These are phyloP conservation scores for Solanum appendiculatum DNA, from an alignment of 257 asterid species.

Conservation along the genomic window DNA sequence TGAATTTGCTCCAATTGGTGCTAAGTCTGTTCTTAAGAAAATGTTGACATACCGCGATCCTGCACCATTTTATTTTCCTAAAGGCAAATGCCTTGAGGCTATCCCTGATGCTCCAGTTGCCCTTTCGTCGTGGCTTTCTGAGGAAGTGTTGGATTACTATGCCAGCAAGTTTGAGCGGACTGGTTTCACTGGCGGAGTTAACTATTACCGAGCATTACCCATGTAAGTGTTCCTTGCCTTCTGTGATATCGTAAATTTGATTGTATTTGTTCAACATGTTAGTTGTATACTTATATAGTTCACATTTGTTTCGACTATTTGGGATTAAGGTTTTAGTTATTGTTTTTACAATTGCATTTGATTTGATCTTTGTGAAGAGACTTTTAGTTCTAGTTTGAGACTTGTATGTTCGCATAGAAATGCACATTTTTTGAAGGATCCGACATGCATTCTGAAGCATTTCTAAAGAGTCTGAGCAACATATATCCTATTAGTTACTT, in stretches of 20 bases:
- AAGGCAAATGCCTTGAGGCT: not conserved
- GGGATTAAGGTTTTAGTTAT: not conserved
- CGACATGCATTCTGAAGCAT: not conserved
- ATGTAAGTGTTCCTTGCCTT: constrained; percentile 14
- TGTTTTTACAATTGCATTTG: not conserved
- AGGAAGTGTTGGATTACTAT: constrained; percentile 29
- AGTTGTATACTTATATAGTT: not conserved
- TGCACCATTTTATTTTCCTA: not conserved
- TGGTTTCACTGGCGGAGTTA: constrained; percentile 46
- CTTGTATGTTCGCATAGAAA: too few species aligned
- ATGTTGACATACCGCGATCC: not conserved
- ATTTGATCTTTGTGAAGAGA: not conserved
- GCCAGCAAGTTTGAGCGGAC: constrained; percentile 21
- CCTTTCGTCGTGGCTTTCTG: constrained; percentile 38
- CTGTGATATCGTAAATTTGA: not conserved
- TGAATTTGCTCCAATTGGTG: not conserved
- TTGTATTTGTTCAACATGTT: not conserved
- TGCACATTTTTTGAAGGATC: not conserved
- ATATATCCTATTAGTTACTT: not conserved
- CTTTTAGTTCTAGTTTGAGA: not conserved
- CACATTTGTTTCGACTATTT: not conserved
- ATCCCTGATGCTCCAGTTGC: not conserved
- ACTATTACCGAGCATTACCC: constrained; percentile 37
- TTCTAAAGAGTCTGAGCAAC: not conserved
- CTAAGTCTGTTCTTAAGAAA: not conserved